Percentiles rank a stretch among this genome's conserved stretches.
These are phyloP conservation scores for Euphrasia arctica DNA, from an alignment of 305 asterid species.

Conservation along the genomic window DNA sequence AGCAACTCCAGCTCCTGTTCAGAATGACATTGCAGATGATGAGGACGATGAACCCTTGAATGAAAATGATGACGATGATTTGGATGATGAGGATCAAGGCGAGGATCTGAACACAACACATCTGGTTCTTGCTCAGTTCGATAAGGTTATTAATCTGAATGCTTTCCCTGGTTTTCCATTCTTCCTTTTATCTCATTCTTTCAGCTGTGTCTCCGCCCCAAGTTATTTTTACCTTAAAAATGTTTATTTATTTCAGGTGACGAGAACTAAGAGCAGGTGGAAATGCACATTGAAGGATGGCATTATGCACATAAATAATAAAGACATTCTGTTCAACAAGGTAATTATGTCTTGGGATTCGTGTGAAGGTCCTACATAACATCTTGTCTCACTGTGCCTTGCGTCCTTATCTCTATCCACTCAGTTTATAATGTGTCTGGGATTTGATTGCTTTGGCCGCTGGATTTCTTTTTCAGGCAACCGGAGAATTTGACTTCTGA, in stretches of 20 bases:
- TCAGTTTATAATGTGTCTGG: conserved; percentile 9
- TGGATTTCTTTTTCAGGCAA: conserved; percentile 52
- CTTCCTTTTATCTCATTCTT: not conserved
- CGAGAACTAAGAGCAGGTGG: conserved; percentile 99
- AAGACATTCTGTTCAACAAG: conserved; percentile 94
- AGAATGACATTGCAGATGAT: conserved; percentile 60
- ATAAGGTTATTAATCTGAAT: conserved; percentile 15
- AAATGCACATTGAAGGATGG: conserved; percentile 95
- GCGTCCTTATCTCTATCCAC: not conserved
- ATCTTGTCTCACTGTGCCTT: not conserved
- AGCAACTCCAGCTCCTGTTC: conserved; percentile 86
- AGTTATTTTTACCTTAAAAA: not conserved
- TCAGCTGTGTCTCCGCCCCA: not conserved
- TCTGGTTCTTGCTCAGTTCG: conserved; percentile 50
- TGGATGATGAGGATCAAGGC: conserved; percentile 80
- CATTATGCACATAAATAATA: conserved; percentile 93
- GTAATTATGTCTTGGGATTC: conserved; percentile 27
- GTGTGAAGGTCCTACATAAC: not conserved
- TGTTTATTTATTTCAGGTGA: conserved; percentile 46
- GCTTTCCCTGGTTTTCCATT: not conserved
- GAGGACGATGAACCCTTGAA: conserved; percentile 92
- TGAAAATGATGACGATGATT: conserved; percentile 92
- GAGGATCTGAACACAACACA: conserved; percentile 85
- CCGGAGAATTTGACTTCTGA: conserved; percentile 90
- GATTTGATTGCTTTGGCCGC: conserved; percentile 9